A percentile compares a stretch with the other conserved stretches of the same genome.
Evolutionary conservation across 257 asterid genomes (phyloP).

Genomic region (Solanum medicagineum): DNA sequence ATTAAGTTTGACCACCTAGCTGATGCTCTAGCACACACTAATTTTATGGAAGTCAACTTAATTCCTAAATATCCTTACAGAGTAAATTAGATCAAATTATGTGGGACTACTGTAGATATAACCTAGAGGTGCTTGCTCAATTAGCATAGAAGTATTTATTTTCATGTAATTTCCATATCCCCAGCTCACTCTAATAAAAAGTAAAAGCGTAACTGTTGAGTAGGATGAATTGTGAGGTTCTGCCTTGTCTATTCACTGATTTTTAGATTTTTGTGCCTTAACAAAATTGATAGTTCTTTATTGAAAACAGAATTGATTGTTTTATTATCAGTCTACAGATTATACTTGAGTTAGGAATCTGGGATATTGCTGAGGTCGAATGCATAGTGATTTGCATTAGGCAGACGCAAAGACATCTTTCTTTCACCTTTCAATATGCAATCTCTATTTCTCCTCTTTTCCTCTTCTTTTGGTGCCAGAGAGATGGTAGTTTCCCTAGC

Average conservation of each 20-base stretch:
- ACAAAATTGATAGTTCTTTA: not conserved
- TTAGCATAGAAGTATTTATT: not conserved
- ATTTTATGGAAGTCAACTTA: not conserved
- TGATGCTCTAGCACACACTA: not conserved
- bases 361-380: not conserved
- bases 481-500: not conserved
- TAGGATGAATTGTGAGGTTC: not conserved
- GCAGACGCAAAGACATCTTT: not conserved
- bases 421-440: not conserved
- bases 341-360: not conserved
- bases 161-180: not conserved
- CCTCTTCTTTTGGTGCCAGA: not conserved
- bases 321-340: not conserved
- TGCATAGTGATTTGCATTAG: not conserved
- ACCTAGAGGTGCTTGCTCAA: not conserved
- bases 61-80: not conserved
- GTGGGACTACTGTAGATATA: not conserved
- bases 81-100: not conserved
- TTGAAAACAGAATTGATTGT: not conserved
- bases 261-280: not conserved
- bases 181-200: not conserved
- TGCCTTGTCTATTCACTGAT: not conserved
- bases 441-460: not conserved
- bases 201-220: not conserved
- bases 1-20: not conserved